Evolutionary conservation across 257 asterid species (phyloP).

Genomic region (Nicotiana benthamiana): DNA sequence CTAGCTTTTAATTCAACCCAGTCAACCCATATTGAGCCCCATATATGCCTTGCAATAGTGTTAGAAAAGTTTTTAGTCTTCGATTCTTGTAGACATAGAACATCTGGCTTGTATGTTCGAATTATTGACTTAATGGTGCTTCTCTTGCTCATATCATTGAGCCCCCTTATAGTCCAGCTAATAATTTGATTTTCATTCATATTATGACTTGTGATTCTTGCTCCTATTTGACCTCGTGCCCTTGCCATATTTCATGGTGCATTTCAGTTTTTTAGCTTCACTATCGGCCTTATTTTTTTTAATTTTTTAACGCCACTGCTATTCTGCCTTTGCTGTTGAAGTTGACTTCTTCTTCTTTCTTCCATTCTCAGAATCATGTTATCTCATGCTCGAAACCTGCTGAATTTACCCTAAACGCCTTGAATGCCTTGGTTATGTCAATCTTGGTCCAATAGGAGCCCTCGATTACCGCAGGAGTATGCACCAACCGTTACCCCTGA

Average conservation of each 20-base stretch:
- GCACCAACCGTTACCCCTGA: background rate
- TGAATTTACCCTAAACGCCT: background rate
- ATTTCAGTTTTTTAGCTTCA: background rate
- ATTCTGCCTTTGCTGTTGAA: background rate
- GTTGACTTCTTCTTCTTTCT: too few species aligned
- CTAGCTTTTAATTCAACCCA: background rate
- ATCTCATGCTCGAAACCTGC: background rate
- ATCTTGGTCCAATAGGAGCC: too few species aligned
- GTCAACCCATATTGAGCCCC: background rate
- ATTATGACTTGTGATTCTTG: background rate
- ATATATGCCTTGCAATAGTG: background rate
- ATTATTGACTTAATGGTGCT: background rate
- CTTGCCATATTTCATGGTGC: background rate
- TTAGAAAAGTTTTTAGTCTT: background rate
- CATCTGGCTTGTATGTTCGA: background rate
- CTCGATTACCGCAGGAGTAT: too few species aligned
- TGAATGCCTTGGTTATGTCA: background rate
- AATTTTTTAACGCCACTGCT: background rate
- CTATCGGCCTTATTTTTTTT: background rate
- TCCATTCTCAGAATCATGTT: background rate
- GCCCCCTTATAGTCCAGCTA: background rate
- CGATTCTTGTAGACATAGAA: background rate
- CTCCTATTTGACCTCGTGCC: background rate
- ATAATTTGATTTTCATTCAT: background rate
- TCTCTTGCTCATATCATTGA: background rate